These are phyloP conservation scores for Psidium friedrichsthalianum DNA, from an alignment of 345 rosid species.

Conservation along the genomic window DNA sequence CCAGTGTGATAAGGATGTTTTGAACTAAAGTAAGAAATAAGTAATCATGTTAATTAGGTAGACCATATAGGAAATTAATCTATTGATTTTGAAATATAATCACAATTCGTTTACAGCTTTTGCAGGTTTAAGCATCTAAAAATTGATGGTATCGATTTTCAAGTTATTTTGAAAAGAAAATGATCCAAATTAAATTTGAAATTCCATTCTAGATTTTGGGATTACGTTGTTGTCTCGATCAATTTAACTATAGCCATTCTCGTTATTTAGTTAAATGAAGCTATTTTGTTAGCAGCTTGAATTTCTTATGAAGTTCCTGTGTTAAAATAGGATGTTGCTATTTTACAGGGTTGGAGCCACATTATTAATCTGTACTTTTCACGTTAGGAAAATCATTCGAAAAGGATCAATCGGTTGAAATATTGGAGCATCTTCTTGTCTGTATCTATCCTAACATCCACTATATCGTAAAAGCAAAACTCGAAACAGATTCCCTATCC, in stretches of 20 bases:
- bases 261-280: too few relatives aligned
- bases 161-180: neutral
- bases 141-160: neutral
- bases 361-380: too few relatives aligned
- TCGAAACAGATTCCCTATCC: too few relatives aligned
- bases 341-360: neutral
- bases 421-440: rapidly evolving
- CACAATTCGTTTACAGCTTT: neutral
- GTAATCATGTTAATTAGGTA: neutral
- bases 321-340: neutral
- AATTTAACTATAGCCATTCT: neutral
- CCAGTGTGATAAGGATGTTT: neutral
- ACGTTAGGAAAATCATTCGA: neutral
- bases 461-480: neutral
- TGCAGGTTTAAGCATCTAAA: neutral
- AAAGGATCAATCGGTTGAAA: neutral
- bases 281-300: neutral
- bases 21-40: neutral
- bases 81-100: neutral
- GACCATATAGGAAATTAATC: neutral
- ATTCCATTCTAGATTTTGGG: rapidly evolving
- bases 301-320: neutral
- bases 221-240: neutral
- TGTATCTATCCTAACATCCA: too few relatives aligned
- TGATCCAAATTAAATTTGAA: neutral